Evolutionary conservation across 495 filamentous ascomycete species (phyloP), one percentile per base, ranked within the genome.

Genomic region (Xylaria intraflava): DNA sequence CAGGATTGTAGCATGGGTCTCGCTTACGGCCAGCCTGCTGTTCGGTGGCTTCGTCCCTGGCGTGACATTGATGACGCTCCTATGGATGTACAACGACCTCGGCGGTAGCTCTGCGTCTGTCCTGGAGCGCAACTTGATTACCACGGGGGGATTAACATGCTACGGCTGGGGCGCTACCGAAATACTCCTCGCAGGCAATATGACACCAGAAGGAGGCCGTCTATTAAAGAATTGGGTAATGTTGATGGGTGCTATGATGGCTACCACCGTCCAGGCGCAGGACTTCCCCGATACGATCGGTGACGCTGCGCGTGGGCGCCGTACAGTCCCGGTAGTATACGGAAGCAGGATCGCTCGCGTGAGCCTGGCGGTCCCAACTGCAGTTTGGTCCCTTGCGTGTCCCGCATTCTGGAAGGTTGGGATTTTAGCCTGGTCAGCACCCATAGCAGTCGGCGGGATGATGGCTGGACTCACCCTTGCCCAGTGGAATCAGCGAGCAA

Each of bases 221-320:
- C 27, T 46, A 2, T 40, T 39, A 14, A 60, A 59, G 12, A 45
- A 51, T 2, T 81, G 77, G 77, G 41, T 72, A 1, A 46, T 33
- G 0, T 65, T 78, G 1, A 64, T 72, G 24, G 55, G 65, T 9
- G 56, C 53, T 0, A 64, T 75, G n/a, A 63, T 79, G 17, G 53
- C 69, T 16, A 70, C 68, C 0, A 79, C 76, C 12, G 55, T 78
- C 39, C 70, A 77, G 14, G 51, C 69, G 0, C 74, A 78, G 53
- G 76, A 78, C 47, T 59, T 80, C 12, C 58, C 62, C 14, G 76
- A 79, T 43, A 64, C 68, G 39, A 57, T 39, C 10, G 76, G 76
- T 10, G 77, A 78, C 46, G 46, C 27, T 8, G 60, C 62, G 2
- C 62, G 73, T 1, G 70, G 65, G 9, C 65, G 76, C 0, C 55